Base-by-base conservation (phyloP, 2,329 filamentous ascomycete species). In the Pestalotiopsis sp. region DNA sequence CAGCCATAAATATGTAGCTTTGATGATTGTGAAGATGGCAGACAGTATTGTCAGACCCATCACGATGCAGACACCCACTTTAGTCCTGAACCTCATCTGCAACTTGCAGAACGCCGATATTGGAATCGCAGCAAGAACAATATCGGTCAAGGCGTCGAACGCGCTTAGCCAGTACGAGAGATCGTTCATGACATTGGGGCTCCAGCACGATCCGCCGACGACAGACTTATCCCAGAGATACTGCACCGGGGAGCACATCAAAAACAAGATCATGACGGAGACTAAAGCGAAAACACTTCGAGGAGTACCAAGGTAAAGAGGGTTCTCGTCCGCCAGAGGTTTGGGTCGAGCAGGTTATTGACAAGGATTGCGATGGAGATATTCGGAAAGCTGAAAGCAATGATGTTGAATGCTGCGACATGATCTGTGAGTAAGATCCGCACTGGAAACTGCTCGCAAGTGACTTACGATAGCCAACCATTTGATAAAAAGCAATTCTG, bases 341-440 rank as follows among this genome's bases (percentile, higher is more conserved):
- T 74, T 6, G 73, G 75, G 55, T 76, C 75, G 1, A 77, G 72
- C 3, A 77, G 70, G 49, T 75, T 64, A 23, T 68, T 70, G 45
- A 76, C 69, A 17, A 76, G 71, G 23, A 76, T 75, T 6, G 75
- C 70, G 68, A 76, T 76, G 17, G 74, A 72, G 64, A 76, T 75
- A 66, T 76, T 76, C 39, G 75, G 75, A 55, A 76, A 76, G 65
- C 74, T 76, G 64, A 73, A 77, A 23, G 74, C 39, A 70, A 74
- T 74, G 38, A 76, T 77, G 52, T 76, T 76, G 64, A 76, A 75
- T 2, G 73, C 68, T 73, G 25, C 39, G 6, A 11, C 38, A 4
- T 20, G 2, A 52, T 9, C 45, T 14, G n/a, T 20, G 7, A n/a
- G 39, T 27, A 39, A 17, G 9, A 25, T 0, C 11, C 14, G 3